These are phyloP conservation scores for Craterostigma plantagineum DNA, from an alignment of 257 asterid species.

Conservation along the genomic window DNA sequence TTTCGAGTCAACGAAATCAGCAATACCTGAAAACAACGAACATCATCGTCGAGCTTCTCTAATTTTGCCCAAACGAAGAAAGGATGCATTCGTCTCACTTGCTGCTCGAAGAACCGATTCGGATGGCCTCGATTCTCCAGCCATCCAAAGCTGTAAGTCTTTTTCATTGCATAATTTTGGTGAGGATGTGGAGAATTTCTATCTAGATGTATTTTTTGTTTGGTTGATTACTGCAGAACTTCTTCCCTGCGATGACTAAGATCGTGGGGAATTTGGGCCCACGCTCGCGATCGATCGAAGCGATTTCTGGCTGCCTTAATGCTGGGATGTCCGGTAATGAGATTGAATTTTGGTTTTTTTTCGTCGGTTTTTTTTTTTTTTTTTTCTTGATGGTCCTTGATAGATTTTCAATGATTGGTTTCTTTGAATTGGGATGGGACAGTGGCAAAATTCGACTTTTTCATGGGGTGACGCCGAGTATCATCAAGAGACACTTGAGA, in stretches of 20 bases:
- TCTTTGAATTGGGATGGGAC: neutral
- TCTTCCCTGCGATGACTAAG: constrained; percentile 54
- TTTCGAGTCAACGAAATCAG: too few relatives aligned
- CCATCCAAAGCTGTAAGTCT: constrained; percentile 22
- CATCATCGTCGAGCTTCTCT: too few relatives aligned
- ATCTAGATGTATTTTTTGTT: constrained; percentile 1
- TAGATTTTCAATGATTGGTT: neutral
- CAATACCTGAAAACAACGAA: too few relatives aligned
- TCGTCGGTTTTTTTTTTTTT: neutral
- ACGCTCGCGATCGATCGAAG: constrained; percentile 32
- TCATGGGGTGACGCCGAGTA: constrained; percentile 43
- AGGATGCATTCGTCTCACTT: constrained; percentile 70
- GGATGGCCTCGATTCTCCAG: constrained; percentile 84
- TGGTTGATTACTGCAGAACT: constrained; percentile 19
- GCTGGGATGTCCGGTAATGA: constrained; percentile 54
- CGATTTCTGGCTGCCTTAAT: constrained; percentile 34
- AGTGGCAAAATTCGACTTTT: constrained; percentile 53
- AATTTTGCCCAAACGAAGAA: neutral
- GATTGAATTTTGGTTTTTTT: neutral
- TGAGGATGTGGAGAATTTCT: neutral
- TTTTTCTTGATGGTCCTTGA: neutral
- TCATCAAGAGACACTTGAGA: constrained; percentile 38
- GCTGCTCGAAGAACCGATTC: constrained; percentile 79
- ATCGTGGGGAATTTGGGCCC: constrained; percentile 53
- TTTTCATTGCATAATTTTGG: neutral